A percentile compares a stretch with the other conserved stretches of the same genome.
phyloP scores from a whole-genome alignment of 2,329 filamentous ascomycete species.

The Aspergillus hiratsukae region DNA sequence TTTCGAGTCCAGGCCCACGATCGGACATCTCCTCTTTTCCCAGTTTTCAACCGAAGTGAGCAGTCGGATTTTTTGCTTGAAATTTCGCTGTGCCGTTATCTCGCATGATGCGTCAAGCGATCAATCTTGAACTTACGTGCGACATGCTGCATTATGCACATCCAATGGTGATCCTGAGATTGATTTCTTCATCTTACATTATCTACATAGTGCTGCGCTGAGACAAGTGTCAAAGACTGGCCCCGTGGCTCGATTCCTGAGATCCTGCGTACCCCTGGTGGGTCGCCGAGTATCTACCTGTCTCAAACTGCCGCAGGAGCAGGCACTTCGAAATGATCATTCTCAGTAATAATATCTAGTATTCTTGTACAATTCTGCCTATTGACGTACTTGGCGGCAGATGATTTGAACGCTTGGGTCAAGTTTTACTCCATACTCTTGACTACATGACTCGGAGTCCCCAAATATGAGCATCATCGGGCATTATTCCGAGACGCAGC shows the following conservation, averaged over 20 bases:
- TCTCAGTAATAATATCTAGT: background rate
- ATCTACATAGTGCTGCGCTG: background rate
- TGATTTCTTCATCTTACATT: background rate
- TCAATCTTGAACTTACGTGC: background rate
- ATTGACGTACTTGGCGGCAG: background rate
- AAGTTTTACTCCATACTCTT: background rate
- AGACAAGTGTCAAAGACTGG: background rate
- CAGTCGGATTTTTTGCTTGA: background rate
- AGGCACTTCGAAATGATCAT: background rate
- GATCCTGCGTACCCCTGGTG: background rate
- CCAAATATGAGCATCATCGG: background rate
- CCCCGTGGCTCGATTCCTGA: background rate
- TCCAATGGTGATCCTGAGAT: background rate
- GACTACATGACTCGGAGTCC: background rate
- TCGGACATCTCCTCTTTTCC: background rate
- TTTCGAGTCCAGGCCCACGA: background rate
- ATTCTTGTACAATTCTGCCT: background rate
- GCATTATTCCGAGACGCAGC: background rate
- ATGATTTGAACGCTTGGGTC: background rate
- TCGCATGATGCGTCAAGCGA: background rate
- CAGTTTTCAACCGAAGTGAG: background rate
- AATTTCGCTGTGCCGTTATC: constrained; percentile 1
- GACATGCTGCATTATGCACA: background rate
- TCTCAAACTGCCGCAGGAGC: background rate
- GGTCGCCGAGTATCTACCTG: background rate